phyloP scores from a whole-genome alignment of 2,329 filamentous ascomycete species.

The Purpureocillium lavendulum region DNA sequence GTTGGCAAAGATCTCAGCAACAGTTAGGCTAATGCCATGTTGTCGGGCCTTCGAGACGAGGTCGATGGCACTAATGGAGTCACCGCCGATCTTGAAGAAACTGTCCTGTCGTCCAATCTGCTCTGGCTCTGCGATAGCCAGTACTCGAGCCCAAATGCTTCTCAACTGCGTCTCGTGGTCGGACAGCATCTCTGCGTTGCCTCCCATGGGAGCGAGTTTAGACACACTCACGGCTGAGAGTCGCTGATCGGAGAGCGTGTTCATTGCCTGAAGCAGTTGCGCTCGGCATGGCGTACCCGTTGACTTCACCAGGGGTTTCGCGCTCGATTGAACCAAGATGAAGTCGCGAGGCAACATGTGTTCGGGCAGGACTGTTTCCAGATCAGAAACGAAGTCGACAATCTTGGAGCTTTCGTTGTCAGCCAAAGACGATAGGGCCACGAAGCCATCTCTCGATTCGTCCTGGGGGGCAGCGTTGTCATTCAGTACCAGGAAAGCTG shows the following conservation, averaged over 20 bases:
- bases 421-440: neutral
- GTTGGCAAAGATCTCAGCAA: neutral
- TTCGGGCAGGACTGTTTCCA: neutral
- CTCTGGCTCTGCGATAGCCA: neutral
- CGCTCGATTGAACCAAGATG: neutral
- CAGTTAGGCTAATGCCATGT: neutral
- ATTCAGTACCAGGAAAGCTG: neutral
- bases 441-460: no score
- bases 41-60: neutral
- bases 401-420: conserved; percentile 6
- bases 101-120: neutral
- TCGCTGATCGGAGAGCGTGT: neutral
- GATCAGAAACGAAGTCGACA: neutral
- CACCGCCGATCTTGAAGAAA: conserved; percentile 1
- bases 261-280: neutral
- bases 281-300: neutral
- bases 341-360: neutral
- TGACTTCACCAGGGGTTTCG: neutral
- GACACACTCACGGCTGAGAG: neutral
- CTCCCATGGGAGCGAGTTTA: no score
- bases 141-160: neutral
- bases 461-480: neutral
- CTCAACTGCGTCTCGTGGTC: neutral
- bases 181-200: neutral
- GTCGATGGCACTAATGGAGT: conserved; percentile 1